A percentile compares a stretch with the other conserved stretches of the same genome.
phyloP scores from a whole-genome alignment of 768 basidiomycete species.

The Leccinum disarticulatum region DNA sequence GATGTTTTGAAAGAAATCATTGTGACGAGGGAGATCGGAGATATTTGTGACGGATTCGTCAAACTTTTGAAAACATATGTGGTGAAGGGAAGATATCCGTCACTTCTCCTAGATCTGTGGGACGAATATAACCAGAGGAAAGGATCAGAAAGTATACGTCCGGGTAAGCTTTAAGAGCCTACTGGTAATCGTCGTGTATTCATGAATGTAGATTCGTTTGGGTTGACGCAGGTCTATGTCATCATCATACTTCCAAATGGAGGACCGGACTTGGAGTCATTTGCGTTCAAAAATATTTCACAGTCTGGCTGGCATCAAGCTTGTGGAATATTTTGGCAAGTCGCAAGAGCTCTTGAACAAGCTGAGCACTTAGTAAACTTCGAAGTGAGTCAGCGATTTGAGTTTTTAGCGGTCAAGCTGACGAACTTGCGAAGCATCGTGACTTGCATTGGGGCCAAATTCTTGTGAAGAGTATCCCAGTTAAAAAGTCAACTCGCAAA shows the following conservation, averaged over 20 bases:
- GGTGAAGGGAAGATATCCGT: slow-evolving; percentile 84
- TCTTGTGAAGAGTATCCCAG: slow-evolving; percentile 61
- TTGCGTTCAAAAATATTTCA: slow-evolving; percentile 55
- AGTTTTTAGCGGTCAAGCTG: not conserved
- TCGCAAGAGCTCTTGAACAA: slow-evolving; percentile 68
- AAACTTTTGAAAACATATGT: slow-evolving; percentile 80
- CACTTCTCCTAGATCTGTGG: slow-evolving; percentile 77
- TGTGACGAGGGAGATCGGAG: slow-evolving; percentile 75
- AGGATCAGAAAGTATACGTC: slow-evolving; percentile 82
- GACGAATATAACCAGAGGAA: slow-evolving; percentile 76
- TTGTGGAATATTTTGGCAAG: slow-evolving; percentile 88
- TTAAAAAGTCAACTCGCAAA: slow-evolving; percentile 36
- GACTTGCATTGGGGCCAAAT: slow-evolving; percentile 99
- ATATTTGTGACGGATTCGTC: slow-evolving; percentile 75
- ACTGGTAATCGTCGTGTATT: slow-evolving; percentile 7
- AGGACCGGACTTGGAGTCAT: slow-evolving; percentile 88
- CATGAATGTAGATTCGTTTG: slow-evolving; percentile 61
- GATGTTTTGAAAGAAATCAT: slow-evolving; percentile 82
- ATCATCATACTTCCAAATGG: slow-evolving; percentile 90
- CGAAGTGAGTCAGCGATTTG: slow-evolving; percentile 58
- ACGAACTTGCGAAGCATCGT: slow-evolving; percentile 66
- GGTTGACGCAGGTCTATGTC: slow-evolving; percentile 76
- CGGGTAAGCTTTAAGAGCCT: slow-evolving; percentile 53
- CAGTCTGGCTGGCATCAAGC: slow-evolving; percentile 85
- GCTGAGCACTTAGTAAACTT: slow-evolving; percentile 83